phyloP scores from a whole-genome alignment of 2,329 filamentous ascomycete genomes.

The Ceratocystis smalleyi region DNA sequence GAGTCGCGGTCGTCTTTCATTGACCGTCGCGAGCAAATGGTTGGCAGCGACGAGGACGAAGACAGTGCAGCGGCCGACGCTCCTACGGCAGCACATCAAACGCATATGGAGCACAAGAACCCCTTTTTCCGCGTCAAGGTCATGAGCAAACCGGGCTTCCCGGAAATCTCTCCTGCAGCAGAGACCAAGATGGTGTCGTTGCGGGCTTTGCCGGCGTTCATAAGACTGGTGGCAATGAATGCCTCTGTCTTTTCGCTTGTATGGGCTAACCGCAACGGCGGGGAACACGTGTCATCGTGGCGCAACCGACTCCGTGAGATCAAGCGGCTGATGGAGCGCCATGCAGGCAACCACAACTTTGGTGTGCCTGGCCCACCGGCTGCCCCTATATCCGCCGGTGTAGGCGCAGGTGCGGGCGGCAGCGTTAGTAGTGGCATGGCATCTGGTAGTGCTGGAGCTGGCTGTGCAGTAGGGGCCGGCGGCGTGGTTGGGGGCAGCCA shows the following conservation, averaged over 20 bases:
- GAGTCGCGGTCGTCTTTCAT: constrained; percentile 66
- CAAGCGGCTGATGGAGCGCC: constrained; percentile 58
- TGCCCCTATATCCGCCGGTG: constrained; percentile 18
- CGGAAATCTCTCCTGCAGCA: constrained; percentile 77
- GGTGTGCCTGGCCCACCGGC: constrained; percentile 23
- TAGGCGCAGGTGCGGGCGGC: constrained; percentile 22
- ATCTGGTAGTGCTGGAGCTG: constrained; percentile 20
- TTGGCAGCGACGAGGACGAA: background rate
- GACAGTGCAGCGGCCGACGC: background rate
- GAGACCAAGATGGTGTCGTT: constrained; percentile 80
- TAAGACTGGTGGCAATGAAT: constrained; percentile 78
- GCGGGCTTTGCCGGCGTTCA: constrained; percentile 66
- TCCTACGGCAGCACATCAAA: background rate
- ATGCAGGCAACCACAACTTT: constrained; percentile 32
- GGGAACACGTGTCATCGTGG: constrained; percentile 81
- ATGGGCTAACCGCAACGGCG: constrained; percentile 63
- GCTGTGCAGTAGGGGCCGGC: constrained; percentile 16
- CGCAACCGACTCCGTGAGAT: constrained; percentile 74
- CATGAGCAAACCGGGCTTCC: constrained; percentile 75
- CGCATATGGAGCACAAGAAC: constrained; percentile 22
- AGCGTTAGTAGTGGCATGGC: constrained; percentile 21
- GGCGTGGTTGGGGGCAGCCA: constrained; percentile 23
- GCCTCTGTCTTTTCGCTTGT: constrained; percentile 85
- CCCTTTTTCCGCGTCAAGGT: constrained; percentile 80
- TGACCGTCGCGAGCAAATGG: constrained; percentile 37